phyloP scores from a whole-genome alignment of 2,329 filamentous ascomycete genomes.

The Calonectria hongkongensis region DNA sequence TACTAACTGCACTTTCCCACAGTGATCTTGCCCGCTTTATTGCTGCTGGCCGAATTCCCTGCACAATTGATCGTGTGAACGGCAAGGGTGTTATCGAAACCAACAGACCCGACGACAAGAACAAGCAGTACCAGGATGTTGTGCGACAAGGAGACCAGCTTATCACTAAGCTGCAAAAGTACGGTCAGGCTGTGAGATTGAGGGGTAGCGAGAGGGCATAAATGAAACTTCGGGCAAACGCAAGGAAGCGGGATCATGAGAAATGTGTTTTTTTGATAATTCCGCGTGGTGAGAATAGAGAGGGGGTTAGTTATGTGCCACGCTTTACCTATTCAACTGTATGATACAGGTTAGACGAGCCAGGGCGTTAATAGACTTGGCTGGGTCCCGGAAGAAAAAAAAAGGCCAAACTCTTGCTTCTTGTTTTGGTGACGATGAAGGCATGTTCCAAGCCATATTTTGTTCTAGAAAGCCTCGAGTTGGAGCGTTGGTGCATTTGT shows the following conservation, averaged over 20 bases:
- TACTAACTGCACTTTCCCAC: neutral
- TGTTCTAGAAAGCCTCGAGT: neutral
- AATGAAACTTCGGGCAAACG: conserved; percentile 34
- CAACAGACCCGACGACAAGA: conserved; percentile 98
- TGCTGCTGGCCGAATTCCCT: conserved; percentile 92
- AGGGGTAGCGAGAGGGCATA: conserved; percentile 95
- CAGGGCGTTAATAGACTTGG: conserved; percentile 50
- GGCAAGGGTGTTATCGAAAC: conserved; percentile 99
- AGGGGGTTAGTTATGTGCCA: conserved; percentile 41
- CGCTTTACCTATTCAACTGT: conserved; percentile 54
- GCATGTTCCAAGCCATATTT: neutral
- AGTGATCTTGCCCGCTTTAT: conserved; percentile 98
- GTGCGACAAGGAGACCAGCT: conserved; percentile 98
- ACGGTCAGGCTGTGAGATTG: conserved; percentile 95
- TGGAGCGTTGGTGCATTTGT: no score
- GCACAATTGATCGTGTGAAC: conserved; percentile 97
- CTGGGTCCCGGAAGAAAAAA: conserved; percentile 48
- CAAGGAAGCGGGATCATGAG: conserved; percentile 25
- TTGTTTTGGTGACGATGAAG: neutral
- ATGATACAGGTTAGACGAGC: conserved; percentile 59
- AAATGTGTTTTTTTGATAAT: conserved; percentile 39
- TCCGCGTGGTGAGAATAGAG: conserved; percentile 38
- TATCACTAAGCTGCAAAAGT: conserved; percentile 99
- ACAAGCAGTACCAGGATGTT: conserved; percentile 99
- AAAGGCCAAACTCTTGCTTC: conserved; percentile 24